Evolutionary conservation across 441 rosid genomes (phyloP).

Genomic region (Bruguiera hainesii): DNA sequence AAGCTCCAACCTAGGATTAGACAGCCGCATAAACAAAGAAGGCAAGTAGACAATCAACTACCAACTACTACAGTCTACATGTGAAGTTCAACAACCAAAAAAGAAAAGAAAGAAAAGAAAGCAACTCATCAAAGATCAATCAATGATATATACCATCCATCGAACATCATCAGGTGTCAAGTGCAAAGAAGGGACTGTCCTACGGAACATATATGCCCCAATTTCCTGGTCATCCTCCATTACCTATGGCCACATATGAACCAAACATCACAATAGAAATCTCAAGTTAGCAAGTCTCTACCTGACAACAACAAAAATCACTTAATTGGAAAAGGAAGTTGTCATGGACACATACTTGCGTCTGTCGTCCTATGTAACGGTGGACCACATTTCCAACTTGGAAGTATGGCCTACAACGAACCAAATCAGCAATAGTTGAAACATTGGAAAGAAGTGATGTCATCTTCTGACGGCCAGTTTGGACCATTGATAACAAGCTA

Average conservation of each 20-base stretch:
- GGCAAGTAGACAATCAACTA: background rate
- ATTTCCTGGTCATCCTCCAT: slow-evolving; percentile 97
- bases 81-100: background rate
- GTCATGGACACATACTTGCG: slow-evolving; percentile 48
- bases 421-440: slow-evolving; percentile 69
- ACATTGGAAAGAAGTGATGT: slow-evolving; percentile 62
- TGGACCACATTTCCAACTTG: slow-evolving; percentile 86
- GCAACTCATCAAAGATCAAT: background rate
- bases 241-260: slow-evolving; percentile 45
- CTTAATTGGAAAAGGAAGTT: slow-evolving; percentile 12
- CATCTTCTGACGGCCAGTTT: slow-evolving; percentile 45
- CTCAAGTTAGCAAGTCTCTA: slow-evolving; percentile 1
- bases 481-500: slow-evolving; percentile 64
- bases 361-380: slow-evolving; percentile 88
- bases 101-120: background rate
- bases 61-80: background rate
- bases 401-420: slow-evolving; percentile 63
- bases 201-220: slow-evolving; percentile 90
- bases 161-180: slow-evolving; percentile 84
- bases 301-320: slow-evolving; percentile 7
- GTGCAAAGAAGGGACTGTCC: slow-evolving; percentile 88
- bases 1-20: slow-evolving; percentile 73
- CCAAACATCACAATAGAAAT: slow-evolving; percentile 17
- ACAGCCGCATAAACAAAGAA: slow-evolving; percentile 11
- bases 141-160: slow-evolving; percentile 63